phyloP scores from a whole-genome alignment of 345 rosid species.

The Eucalyptus marginata region DNA sequence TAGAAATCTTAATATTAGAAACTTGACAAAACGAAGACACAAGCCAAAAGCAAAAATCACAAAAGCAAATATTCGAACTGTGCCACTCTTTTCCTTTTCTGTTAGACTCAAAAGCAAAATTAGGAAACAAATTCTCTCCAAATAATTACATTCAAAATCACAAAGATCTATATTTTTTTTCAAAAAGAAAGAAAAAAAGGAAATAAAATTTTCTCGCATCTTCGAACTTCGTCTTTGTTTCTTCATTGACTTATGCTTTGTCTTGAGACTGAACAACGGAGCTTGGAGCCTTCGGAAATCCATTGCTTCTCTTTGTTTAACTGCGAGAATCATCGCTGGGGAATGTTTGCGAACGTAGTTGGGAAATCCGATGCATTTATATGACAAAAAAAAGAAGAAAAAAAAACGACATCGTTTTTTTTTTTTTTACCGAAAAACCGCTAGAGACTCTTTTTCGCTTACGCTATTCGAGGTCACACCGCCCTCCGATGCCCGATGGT shows the following conservation, averaged over 20 bases:
- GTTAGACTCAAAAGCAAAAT: background rate
- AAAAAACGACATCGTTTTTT: too few relatives aligned
- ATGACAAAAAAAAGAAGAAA: fast-evolving
- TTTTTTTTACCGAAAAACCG: too few relatives aligned
- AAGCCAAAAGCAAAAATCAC: background rate
- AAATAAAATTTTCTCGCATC: background rate
- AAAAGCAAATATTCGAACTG: background rate
- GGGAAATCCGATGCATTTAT: background rate
- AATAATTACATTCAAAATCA: too few relatives aligned
- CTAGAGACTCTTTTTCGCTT: too few relatives aligned
- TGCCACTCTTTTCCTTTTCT: background rate
- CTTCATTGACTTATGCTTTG: background rate
- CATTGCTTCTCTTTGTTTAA: background rate
- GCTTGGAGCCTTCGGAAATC: background rate
- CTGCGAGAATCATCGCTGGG: background rate
- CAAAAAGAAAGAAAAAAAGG: background rate
- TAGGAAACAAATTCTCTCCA: background rate
- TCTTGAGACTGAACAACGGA: background rate
- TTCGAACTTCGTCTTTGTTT: background rate
- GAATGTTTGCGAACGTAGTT: background rate
- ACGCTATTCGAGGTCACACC: too few relatives aligned
- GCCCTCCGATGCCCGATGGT: too few relatives aligned
- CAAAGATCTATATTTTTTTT: too few relatives aligned
- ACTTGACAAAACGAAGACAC: background rate
- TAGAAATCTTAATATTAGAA: background rate